Evolutionary conservation across 2,329 filamentous ascomycete species (phyloP).

Genomic region (Neospermospora avenae): DNA sequence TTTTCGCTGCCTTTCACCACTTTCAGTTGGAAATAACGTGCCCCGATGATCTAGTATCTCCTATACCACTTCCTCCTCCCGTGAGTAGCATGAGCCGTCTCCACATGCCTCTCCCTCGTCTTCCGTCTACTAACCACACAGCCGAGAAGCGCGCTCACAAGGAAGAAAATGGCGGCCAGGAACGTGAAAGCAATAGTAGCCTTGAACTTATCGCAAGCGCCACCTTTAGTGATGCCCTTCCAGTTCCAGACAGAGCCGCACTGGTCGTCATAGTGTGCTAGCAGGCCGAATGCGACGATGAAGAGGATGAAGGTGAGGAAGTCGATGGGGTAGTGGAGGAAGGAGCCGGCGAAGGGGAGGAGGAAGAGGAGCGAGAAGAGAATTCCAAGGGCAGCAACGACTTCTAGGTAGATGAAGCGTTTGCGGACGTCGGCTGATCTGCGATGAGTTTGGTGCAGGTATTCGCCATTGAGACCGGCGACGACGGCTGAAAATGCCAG

Average conservation of each 20-base stretch:
- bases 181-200: slow-evolving; percentile 41
- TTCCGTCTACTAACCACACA: slow-evolving; percentile 9
- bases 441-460: slow-evolving; percentile 48
- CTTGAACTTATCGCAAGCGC: slow-evolving; percentile 66
- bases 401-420: slow-evolving; percentile 72
- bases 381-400: slow-evolving; percentile 66
- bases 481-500: slow-evolving; percentile 71
- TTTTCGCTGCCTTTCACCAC: neutral
- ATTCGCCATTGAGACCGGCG: slow-evolving; percentile 64
- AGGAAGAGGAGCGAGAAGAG: slow-evolving; percentile 69
- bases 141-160: slow-evolving; percentile 23
- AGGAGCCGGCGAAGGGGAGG: slow-evolving; percentile 64
- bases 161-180: slow-evolving; percentile 26
- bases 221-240: slow-evolving; percentile 76
- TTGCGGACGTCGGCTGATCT: slow-evolving; percentile 52
- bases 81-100: neutral
- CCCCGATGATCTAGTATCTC: neutral
- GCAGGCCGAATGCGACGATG: slow-evolving; percentile 51
- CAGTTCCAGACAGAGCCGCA: slow-evolving; percentile 76
- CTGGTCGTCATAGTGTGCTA: slow-evolving; percentile 47
- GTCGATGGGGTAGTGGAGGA: slow-evolving; percentile 70
- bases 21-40: too few species aligned
- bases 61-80: slow-evolving; percentile 15
- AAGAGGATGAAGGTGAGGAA: slow-evolving; percentile 64
- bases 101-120: neutral